Conservation (phyloP, 345 rosid genomes). For the Nasturtium officinale region DNA sequence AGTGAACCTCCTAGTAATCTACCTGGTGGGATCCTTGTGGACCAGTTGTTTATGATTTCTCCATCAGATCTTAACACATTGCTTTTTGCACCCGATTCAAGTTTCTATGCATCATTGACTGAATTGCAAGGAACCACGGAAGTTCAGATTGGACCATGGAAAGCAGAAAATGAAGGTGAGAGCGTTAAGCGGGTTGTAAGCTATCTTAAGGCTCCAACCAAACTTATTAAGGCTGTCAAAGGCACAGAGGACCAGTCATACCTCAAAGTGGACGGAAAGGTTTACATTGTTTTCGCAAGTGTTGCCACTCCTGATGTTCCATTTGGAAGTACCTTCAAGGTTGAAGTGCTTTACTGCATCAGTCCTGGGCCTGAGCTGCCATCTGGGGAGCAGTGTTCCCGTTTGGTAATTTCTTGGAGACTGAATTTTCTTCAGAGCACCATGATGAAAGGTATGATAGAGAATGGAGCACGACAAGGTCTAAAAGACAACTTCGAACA, state of each 20-base stretch:
- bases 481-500: conserved; percentile 79
- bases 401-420: conserved; percentile 84
- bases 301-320: conserved; percentile 91
- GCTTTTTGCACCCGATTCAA: conserved; percentile 80
- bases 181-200: conserved; percentile 64
- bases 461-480: conserved; percentile 87
- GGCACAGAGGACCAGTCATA: conserved; percentile 83
- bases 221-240: conserved; percentile 79
- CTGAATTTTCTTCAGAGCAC: conserved; percentile 88
- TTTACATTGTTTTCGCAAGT: conserved; percentile 57
- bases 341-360: conserved; percentile 73
- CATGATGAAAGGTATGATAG: conserved; percentile 95
- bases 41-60: conserved; percentile 62
- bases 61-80: conserved; percentile 65
- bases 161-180: conserved; percentile 58
- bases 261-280: conserved; percentile 77
- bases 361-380: conserved; percentile 79
- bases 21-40: conserved; percentile 84
- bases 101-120: conserved; percentile 54
- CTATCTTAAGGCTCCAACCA: conserved; percentile 77
- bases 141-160: conserved; percentile 75
- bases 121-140: conserved; percentile 83
- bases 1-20: conserved; percentile 69
- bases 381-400: conserved; percentile 75
- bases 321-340: conserved; percentile 75